phyloP scores from a whole-genome alignment of 345 rosid species.

The Dovyalis caffra region DNA sequence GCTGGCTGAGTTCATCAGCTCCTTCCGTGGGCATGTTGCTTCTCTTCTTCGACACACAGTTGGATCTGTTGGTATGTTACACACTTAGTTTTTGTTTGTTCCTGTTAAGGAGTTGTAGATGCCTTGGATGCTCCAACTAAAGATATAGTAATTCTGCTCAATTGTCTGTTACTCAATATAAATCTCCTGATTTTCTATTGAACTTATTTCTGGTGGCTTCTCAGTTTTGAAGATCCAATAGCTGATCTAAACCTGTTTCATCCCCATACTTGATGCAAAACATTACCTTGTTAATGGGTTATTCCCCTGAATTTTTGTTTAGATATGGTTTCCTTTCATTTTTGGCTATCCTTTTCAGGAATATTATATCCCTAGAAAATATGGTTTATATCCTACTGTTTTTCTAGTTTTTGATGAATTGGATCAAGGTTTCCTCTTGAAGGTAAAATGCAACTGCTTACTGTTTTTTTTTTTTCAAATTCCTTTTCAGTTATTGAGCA shows the following conservation, averaged over 20 bases:
- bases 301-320: background rate
- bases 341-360: background rate
- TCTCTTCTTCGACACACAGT: slow-evolving; percentile 81
- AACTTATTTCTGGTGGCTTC: background rate
- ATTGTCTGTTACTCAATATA: background rate
- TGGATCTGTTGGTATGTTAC: slow-evolving; percentile 81
- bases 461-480: background rate
- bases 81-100: background rate
- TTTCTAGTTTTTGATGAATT: background rate
- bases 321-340: too few species aligned
- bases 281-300: background rate
- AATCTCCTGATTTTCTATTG: background rate
- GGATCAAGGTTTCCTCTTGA: background rate
- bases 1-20: slow-evolving; percentile 63
- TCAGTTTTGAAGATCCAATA: background rate
- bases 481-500: slow-evolving; percentile 68
- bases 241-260: background rate
- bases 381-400: background rate
- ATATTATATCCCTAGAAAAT: too few species aligned
- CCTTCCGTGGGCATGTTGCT: slow-evolving; percentile 76
- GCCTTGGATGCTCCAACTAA: background rate
- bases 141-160: background rate
- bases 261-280: background rate
- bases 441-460: background rate
- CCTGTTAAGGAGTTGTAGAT: background rate